Evolutionary conservation across 2,329 filamentous ascomycete species (phyloP), one percentile per base, ranked within the genome.

Genomic region (Beauveria sp.): DNA sequence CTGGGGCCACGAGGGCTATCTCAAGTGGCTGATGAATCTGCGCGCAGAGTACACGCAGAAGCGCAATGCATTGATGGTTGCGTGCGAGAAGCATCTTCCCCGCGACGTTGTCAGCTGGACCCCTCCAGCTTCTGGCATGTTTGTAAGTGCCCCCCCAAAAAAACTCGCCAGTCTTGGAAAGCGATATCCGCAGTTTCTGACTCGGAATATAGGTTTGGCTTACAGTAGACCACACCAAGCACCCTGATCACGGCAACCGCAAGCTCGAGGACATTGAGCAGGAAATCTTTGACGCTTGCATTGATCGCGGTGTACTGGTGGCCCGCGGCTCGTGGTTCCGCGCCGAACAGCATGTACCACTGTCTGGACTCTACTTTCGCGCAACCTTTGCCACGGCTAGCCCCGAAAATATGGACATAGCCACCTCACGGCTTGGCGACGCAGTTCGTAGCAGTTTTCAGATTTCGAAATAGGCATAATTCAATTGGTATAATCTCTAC

Each of bases 311-410:
- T 24, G 90, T 95, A 5, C 80, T 99, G 51, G 81, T 95, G 2
- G 91, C 90, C 62, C 83, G 90, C 53, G 95, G 95, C 3, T 93
- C 87, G 53, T 99, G 93, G 93, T 99, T 98, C 81, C 83, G 86
- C 62, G 90, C 93, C 1, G 88, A 95, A 71, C 82, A 81, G 49
- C 79, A 83, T 53, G 80, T 78, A 69, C 79, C 75, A 4, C 79
- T 80, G 9, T 78, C 80, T 12, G 87, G 86, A 30, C 79, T 96
- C 74, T 97, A 91, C 77, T 96, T 98, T 80, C 84, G 95, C 58
- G 86, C 90, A 4, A 99, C 93, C 0, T 99, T 89, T 77, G 93
- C 93, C 0, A 87, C 92, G 43, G 92, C 92, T 2, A 86, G 84
- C 14, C 80, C 82, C 16, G 83, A 86, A 60, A 84, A 86, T 66